Evolutionary conservation across 768 basidiomycete species (phyloP).

Genomic region (Pleurotus sapidus): DNA sequence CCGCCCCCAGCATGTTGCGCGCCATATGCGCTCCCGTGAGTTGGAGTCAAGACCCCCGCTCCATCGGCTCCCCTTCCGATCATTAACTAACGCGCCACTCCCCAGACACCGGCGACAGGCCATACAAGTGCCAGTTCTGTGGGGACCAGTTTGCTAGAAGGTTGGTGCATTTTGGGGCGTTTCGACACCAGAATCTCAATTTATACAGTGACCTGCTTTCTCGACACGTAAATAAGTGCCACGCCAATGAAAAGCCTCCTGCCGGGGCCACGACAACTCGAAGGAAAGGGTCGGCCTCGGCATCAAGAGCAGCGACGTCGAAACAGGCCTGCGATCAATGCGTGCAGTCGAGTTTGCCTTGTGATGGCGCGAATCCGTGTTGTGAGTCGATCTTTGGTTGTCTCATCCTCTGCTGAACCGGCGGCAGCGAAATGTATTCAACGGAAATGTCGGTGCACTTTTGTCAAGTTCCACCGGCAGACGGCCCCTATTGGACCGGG

Average conservation of each 20-base stretch:
- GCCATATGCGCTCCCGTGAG: conserved; percentile 90
- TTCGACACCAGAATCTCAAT: conserved; percentile 4
- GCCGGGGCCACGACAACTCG: conserved; percentile 39
- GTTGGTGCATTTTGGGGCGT: conserved; percentile 30
- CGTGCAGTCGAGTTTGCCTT: conserved; percentile 69
- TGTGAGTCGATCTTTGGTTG: conserved; percentile 38
- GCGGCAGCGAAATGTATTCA: conserved; percentile 69
- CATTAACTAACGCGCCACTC: conserved; percentile 4
- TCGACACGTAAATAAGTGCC: conserved; percentile 85
- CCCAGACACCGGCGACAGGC: conserved; percentile 84
- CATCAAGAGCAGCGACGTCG: conserved; percentile 71
- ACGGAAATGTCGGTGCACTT: conserved; percentile 73
- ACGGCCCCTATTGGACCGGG: conserved; percentile 78
- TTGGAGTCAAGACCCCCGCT: conserved; percentile 21
- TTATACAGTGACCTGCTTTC: conserved; percentile 72
- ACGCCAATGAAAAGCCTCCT: conserved; percentile 67
- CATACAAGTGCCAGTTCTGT: conserved; percentile 85
- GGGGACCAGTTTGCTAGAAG: conserved; percentile 90
- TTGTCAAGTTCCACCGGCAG: conserved; percentile 80
- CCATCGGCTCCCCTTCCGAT: conserved; percentile 18
- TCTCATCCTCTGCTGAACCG: conserved; percentile 6
- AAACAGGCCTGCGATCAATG: conserved; percentile 88
- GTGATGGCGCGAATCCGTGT: conserved; percentile 79
- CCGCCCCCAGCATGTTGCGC: conserved; percentile 84
- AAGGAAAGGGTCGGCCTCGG: conserved; percentile 65